These are phyloP conservation scores for Aspergillus novoparasiticus DNA, from an alignment of 2,329 filamentous ascomycete species.

Conservation along the genomic window DNA sequence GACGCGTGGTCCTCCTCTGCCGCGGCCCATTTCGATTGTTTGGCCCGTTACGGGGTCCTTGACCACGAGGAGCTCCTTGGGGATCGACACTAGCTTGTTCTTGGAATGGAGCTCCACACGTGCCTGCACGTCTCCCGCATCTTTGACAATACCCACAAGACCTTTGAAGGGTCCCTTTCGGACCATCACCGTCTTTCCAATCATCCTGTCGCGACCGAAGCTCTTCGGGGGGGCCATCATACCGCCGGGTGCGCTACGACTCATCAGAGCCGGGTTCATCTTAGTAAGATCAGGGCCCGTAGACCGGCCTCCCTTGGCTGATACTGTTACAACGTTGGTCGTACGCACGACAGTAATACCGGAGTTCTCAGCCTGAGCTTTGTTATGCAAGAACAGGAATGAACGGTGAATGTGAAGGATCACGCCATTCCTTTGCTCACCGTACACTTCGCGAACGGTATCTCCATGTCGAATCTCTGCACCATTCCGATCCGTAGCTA, in stretches of 20 bases:
- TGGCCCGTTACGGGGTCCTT: constrained; percentile 79
- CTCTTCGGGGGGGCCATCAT: constrained; percentile 69
- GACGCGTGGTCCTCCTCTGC: constrained; percentile 46
- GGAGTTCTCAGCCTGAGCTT: constrained; percentile 80
- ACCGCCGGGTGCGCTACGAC: constrained; percentile 58
- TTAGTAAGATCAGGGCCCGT: constrained; percentile 76
- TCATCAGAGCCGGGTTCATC: constrained; percentile 89
- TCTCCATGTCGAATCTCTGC: constrained; percentile 91
- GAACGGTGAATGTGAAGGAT: constrained; percentile 93
- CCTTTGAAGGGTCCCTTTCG: constrained; percentile 89
- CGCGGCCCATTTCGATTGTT: constrained; percentile 70
- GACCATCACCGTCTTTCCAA: constrained; percentile 90
- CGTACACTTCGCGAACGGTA: constrained; percentile 85
- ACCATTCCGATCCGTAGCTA: constrained; percentile 89
- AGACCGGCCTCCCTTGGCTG: constrained; percentile 88
- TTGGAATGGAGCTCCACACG: constrained; percentile 94
- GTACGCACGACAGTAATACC: constrained; percentile 87
- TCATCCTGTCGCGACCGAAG: constrained; percentile 76
- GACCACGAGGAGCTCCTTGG: constrained; percentile 78
- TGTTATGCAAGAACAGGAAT: constrained; percentile 87
- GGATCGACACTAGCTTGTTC: constrained; percentile 84
- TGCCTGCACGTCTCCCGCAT: constrained; percentile 82
- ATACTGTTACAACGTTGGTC: constrained; percentile 82
- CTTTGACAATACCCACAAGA: constrained; percentile 90
- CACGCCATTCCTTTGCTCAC: constrained; percentile 81